These are phyloP conservation scores for Aspergillus fructus DNA, from an alignment of 2,329 filamentous ascomycete genomes.

Conservation along the genomic window DNA sequence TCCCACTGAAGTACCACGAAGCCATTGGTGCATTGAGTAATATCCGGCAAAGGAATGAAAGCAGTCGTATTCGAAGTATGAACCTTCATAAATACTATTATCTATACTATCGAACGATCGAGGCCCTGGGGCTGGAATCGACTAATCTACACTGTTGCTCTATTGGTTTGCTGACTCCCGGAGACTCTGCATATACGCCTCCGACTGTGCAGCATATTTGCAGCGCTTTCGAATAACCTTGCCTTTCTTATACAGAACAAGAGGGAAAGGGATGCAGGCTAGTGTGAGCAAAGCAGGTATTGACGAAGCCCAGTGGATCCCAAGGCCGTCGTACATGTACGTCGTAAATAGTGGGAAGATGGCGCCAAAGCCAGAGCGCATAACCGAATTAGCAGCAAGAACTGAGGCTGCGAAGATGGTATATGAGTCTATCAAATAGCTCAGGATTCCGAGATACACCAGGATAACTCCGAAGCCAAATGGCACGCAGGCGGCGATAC, in stretches of 20 bases:
- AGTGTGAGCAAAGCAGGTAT: slow-evolving; percentile 50
- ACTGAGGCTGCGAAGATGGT: slow-evolving; percentile 45
- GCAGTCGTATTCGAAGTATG: no score
- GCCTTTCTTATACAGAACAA: slow-evolving; percentile 47
- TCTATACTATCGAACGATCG: no score
- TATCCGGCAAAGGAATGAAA: no score
- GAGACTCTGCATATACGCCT: no score
- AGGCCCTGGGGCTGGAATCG: no score
- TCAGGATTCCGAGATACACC: slow-evolving; percentile 43
- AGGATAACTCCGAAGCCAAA: slow-evolving; percentile 46
- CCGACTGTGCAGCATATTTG: slow-evolving; percentile 37
- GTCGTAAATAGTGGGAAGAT: slow-evolving; percentile 50
- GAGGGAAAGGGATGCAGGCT: slow-evolving; percentile 45
- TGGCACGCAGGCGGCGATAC: slow-evolving; percentile 36
- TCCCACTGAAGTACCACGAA: no score
- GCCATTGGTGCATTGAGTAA: no score
- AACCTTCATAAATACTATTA: no score
- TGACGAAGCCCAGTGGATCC: slow-evolving; percentile 50
- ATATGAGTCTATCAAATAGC: slow-evolving; percentile 46
- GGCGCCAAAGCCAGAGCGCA: slow-evolving; percentile 48
- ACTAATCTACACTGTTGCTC: no score
- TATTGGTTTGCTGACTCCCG: no score
- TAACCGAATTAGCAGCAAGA: slow-evolving; percentile 46
- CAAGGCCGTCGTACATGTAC: slow-evolving; percentile 46
- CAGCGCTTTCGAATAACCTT: slow-evolving; percentile 38